phyloP scores from a whole-genome alignment of 495 filamentous ascomycete genomes.

The Penicillium cataractarum region DNA sequence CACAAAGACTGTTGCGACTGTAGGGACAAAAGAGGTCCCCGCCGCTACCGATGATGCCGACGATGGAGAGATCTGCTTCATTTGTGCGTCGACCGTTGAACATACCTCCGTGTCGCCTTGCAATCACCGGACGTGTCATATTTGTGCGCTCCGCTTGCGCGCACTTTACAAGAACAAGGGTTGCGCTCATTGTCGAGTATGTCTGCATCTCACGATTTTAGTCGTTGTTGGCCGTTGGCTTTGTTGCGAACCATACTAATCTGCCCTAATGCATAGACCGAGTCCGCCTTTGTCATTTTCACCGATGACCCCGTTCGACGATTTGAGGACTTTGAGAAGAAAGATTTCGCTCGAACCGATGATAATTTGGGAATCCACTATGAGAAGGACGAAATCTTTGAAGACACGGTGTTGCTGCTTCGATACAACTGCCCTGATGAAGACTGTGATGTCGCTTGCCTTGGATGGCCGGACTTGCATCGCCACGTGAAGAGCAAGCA shows the following conservation, averaged over 20 bases:
- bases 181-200: constrained; percentile 90
- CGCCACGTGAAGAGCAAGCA: constrained; percentile 83
- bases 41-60: constrained; percentile 54
- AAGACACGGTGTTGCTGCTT: constrained; percentile 85
- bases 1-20: constrained; percentile 10
- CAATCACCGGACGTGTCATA: constrained; percentile 94
- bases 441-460: constrained; percentile 84
- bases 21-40: constrained; percentile 27
- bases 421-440: constrained; percentile 92
- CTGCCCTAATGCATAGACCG: constrained; percentile 53
- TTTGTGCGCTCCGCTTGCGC: constrained; percentile 85
- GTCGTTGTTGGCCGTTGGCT: background rate
- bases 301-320: constrained; percentile 79
- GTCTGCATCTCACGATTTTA: constrained; percentile 27
- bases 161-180: constrained; percentile 94
- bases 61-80: constrained; percentile 89
- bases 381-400: constrained; percentile 81
- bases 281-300: constrained; percentile 85
- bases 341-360: constrained; percentile 74
- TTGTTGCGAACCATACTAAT: background rate
- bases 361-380: constrained; percentile 88
- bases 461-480: constrained; percentile 93
- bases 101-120: constrained; percentile 89
- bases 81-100: constrained; percentile 85
- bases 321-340: constrained; percentile 76